phyloP scores from a whole-genome alignment of 495 filamentous ascomycete genomes.

The Jackrogersella multiformis region DNA sequence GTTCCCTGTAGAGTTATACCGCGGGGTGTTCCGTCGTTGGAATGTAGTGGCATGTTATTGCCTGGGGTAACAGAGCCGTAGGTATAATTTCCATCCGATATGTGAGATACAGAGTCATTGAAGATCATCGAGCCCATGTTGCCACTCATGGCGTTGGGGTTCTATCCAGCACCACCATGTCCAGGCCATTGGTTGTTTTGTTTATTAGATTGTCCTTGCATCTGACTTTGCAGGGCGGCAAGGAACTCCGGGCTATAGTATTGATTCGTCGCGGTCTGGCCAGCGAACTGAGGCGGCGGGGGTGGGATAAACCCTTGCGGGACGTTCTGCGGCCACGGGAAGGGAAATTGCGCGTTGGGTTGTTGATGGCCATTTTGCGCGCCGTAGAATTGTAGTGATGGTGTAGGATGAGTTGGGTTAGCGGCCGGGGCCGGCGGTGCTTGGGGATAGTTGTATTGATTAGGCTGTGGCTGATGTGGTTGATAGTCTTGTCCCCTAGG shows the following conservation, averaged over 20 bases:
- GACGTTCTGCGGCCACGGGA: conserved; percentile 40
- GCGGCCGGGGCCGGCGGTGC: conserved; percentile 24
- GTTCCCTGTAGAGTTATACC: neutral
- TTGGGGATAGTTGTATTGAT: conserved; percentile 37
- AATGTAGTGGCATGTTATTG: neutral
- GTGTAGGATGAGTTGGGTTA: conserved; percentile 27
- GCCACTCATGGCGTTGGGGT: neutral
- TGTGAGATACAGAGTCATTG: neutral
- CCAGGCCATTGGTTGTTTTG: conserved; percentile 46
- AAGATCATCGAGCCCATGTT: neutral
- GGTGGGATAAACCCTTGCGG: conserved; percentile 44
- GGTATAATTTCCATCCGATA: neutral
- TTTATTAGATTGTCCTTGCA: conserved; percentile 54
- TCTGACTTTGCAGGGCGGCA: conserved; percentile 52
- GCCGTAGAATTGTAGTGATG: conserved; percentile 35
- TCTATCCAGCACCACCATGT: conserved; percentile 34
- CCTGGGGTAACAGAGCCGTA: neutral
- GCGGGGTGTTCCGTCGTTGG: no score
- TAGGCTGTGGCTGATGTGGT: conserved; percentile 44
- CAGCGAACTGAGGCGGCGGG: conserved; percentile 42
- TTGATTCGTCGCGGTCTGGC: conserved; percentile 25
- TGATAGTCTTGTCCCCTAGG: conserved; percentile 42
- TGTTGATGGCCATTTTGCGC: conserved; percentile 35
- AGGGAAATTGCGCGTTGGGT: conserved; percentile 28
- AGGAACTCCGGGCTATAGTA: conserved; percentile 76